These are phyloP conservation scores for Phellopilus nigrolimitatus DNA, from an alignment of 1,284 basidiomycete genomes.

Conservation along the genomic window DNA sequence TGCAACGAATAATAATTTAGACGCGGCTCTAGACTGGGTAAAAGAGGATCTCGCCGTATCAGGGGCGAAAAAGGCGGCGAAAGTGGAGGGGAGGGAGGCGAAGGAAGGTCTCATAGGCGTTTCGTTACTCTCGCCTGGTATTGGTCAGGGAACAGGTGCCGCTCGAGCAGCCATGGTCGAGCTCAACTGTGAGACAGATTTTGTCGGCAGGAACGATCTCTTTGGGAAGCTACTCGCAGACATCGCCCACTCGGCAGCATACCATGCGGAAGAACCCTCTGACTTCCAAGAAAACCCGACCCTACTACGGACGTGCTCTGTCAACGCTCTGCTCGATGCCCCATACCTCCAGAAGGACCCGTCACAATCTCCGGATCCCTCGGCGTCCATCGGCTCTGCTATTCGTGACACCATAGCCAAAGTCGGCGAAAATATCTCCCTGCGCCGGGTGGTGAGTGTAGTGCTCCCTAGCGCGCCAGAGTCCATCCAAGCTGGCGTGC, in stretches of 20 bases:
- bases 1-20: constrained; percentile 71
- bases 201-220: constrained; percentile 85
- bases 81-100: constrained; percentile 71
- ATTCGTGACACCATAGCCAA: constrained; percentile 80
- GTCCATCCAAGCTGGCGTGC: constrained; percentile 40
- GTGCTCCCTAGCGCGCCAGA: constrained; percentile 45
- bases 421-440: constrained; percentile 85
- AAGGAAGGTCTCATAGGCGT: constrained; percentile 79
- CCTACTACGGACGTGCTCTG: constrained; percentile 38
- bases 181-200: constrained; percentile 96
- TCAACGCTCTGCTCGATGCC: constrained; percentile 59
- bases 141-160: constrained; percentile 35
- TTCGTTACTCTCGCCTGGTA: constrained; percentile 62
- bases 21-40: constrained; percentile 77
- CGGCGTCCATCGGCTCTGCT: constrained; percentile 51
- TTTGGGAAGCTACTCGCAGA: constrained; percentile 77
- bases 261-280: constrained; percentile 55
- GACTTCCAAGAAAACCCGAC: constrained; percentile 28
- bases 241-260: constrained; percentile 85
- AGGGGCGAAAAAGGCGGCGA: constrained; percentile 79
- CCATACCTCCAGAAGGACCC: constrained; percentile 52
- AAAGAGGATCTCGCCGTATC: constrained; percentile 65
- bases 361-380: constrained; percentile 22
- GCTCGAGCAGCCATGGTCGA: constrained; percentile 86
- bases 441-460: constrained; percentile 71